Evolutionary conservation across 768 basidiomycete species (phyloP).

Genomic region (Collybia nuda): DNA sequence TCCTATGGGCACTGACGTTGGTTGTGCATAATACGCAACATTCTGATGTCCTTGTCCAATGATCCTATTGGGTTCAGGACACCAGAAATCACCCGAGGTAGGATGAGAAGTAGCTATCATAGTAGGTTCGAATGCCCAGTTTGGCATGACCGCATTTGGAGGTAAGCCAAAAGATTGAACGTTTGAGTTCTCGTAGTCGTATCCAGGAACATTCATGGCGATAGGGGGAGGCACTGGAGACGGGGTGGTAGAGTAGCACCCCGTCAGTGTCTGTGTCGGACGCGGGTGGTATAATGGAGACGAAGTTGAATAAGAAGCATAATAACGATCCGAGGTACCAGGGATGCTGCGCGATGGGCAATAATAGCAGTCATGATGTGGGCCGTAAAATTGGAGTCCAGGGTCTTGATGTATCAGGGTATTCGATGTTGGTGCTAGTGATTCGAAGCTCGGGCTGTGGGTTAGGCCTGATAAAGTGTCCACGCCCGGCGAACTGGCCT

Average conservation of each 20-base stretch:
- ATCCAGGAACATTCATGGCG: constrained; percentile 9
- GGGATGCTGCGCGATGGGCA: constrained; percentile 27
- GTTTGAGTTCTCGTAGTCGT: constrained; percentile 16
- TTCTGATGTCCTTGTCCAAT: constrained; percentile 2
- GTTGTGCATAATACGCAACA: constrained; percentile 11
- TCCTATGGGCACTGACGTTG: constrained; percentile 4
- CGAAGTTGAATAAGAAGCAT: constrained; percentile 16
- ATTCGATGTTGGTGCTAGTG: not conserved
- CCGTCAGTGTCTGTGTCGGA: not conserved
- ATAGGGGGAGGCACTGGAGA: constrained; percentile 2
- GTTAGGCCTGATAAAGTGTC: not conserved
- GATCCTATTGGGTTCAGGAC: constrained; percentile 8
- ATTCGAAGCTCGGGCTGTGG: not conserved
- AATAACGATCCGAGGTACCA: constrained; percentile 5
- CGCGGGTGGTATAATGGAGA: constrained; percentile 14
- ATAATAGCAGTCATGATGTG: constrained; percentile 25
- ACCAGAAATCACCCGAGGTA: constrained; percentile 10
- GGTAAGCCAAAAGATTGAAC: constrained; percentile 7
- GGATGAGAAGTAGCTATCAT: constrained; percentile 16
- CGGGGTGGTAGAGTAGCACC: too few relatives aligned
- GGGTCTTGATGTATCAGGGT: constrained; percentile 15
- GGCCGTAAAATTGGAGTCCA: constrained; percentile 7
- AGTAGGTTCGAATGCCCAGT: constrained; percentile 26
- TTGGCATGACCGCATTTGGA: constrained; percentile 9
- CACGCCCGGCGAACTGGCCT: not conserved